These are phyloP conservation scores for Collybia sp. DNA, from an alignment of 768 basidiomycete species.

Conservation along the genomic window DNA sequence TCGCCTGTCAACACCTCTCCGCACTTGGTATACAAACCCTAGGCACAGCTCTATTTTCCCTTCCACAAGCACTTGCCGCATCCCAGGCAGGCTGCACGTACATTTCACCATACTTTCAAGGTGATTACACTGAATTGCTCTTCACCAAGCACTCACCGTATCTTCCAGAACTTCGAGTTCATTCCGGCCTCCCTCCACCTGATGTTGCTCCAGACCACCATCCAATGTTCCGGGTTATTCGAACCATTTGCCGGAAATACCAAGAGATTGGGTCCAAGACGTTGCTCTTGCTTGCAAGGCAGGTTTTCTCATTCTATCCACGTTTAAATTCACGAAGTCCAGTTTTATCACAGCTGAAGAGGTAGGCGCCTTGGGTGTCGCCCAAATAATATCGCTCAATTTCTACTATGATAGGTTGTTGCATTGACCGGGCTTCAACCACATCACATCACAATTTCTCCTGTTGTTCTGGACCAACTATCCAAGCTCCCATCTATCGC, in stretches of 20 bases:
- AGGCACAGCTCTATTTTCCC: slow-evolving; percentile 48
- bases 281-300: slow-evolving; percentile 48
- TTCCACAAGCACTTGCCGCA: slow-evolving; percentile 52
- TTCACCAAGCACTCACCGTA: neutral
- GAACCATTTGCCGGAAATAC: slow-evolving; percentile 31
- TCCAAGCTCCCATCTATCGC: slow-evolving; percentile 17
- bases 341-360: slow-evolving; percentile 38
- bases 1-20: slow-evolving; percentile 42
- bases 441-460: slow-evolving; percentile 39
- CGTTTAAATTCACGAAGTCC: neutral
- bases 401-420: slow-evolving; percentile 24
- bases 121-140: slow-evolving; percentile 14
- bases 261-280: slow-evolving; percentile 31
- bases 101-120: slow-evolving; percentile 56
- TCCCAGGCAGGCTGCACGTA: slow-evolving; percentile 48
- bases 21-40: slow-evolving; percentile 46
- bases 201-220: slow-evolving; percentile 35
- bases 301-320: slow-evolving; percentile 1
- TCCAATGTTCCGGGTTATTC: slow-evolving; percentile 35
- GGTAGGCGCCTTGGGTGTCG: slow-evolving; percentile 12
- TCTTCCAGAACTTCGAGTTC: slow-evolving; percentile 37
- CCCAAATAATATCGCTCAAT: neutral
- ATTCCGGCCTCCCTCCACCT: slow-evolving; percentile 35
- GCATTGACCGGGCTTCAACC: slow-evolving; percentile 34
- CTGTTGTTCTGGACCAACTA: slow-evolving; percentile 33